Evolutionary conservation across 352 stramenopile species (phyloP).

Genomic region (Phytophthora ohioensis): DNA sequence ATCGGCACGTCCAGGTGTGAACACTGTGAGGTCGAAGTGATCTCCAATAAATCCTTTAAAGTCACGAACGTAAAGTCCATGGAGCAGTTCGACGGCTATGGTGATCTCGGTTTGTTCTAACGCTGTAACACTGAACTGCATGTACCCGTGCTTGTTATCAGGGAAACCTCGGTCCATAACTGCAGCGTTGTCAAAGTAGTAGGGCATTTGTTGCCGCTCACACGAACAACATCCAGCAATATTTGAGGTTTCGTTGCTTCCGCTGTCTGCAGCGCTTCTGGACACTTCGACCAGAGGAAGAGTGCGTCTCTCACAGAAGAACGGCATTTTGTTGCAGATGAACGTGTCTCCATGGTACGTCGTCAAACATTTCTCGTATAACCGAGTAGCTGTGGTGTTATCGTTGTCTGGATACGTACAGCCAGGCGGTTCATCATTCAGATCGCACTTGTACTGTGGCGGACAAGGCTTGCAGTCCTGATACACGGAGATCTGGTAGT

Average conservation of each 20-base stretch:
- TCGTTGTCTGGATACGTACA: constrained; percentile 80
- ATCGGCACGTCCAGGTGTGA: constrained; percentile 86
- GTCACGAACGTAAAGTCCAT: constrained; percentile 93
- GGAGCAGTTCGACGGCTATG: constrained; percentile 93
- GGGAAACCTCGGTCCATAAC: constrained; percentile 80
- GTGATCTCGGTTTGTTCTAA: constrained; percentile 89
- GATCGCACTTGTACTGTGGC: constrained; percentile 91
- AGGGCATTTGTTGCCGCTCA: constrained; percentile 86
- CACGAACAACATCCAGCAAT: constrained; percentile 88
- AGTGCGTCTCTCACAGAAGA: constrained; percentile 60
- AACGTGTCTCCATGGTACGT: constrained; percentile 44
- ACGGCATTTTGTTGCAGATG: constrained; percentile 72
- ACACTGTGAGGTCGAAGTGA: constrained; percentile 89
- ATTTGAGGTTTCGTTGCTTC: constrained; percentile 37
- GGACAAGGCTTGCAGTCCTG: constrained; percentile 96
- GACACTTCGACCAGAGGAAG: constrained; percentile 35
- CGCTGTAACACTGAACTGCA: constrained; percentile 92
- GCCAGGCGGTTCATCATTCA: constrained; percentile 38
- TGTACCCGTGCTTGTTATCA: constrained; percentile 95
- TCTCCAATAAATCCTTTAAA: constrained; percentile 88
- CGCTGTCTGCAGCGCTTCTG: constrained; percentile 17
- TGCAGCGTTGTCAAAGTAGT: constrained; percentile 84
- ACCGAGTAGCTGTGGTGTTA: constrained; percentile 43
- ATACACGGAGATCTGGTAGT: constrained; percentile 96
- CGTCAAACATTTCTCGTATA: constrained; percentile 63